phyloP scores from a whole-genome alignment of 257 asterid genomes.

The Gentiana macrophylla region DNA sequence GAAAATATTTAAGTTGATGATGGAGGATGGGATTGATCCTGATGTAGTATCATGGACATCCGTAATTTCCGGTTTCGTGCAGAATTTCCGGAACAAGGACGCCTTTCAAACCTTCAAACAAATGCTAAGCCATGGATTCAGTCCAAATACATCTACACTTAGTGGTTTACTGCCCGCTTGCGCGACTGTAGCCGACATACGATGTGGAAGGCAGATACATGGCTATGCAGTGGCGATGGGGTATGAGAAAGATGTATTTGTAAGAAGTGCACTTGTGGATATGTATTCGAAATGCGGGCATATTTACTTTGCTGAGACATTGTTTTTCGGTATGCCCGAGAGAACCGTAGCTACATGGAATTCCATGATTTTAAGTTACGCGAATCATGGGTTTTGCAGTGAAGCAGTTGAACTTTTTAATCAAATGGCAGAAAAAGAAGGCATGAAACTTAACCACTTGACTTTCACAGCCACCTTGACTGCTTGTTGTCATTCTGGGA shows the following conservation, averaged over 20 bases:
- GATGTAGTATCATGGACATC: too few species aligned
- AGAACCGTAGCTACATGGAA: constrained; percentile 45
- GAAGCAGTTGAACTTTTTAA: constrained; percentile 17
- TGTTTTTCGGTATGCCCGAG: constrained; percentile 46
- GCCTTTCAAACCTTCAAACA: constrained; percentile 34
- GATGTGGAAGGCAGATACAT: constrained; percentile 57
- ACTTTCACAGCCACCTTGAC: constrained; percentile 38
- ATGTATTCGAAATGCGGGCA: constrained; percentile 34
- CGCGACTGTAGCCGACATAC: constrained; percentile 38
- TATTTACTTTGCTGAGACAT: constrained; percentile 13
- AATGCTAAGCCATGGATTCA: constrained; percentile 37
- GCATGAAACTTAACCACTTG: constrained; percentile 30
- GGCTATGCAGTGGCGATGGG: constrained; percentile 43
- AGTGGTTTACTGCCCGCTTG: constrained; percentile 55
- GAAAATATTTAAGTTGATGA: too few species aligned
- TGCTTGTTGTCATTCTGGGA: constrained; percentile 42
- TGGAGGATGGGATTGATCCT: too few species aligned
- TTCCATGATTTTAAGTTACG: constrained; percentile 32
- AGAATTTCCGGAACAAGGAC: constrained; percentile 31
- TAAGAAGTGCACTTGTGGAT: constrained; percentile 37
- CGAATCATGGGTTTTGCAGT: constrained; percentile 17
- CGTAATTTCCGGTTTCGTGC: constrained; percentile 37
- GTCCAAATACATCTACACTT: constrained; percentile 52
- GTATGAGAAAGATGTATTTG: constrained; percentile 21
- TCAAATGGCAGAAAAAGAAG: constrained; percentile 33